These are phyloP conservation scores for Rugonectria rugulosa DNA, from an alignment of 2,329 filamentous ascomycete genomes.

Conservation along the genomic window DNA sequence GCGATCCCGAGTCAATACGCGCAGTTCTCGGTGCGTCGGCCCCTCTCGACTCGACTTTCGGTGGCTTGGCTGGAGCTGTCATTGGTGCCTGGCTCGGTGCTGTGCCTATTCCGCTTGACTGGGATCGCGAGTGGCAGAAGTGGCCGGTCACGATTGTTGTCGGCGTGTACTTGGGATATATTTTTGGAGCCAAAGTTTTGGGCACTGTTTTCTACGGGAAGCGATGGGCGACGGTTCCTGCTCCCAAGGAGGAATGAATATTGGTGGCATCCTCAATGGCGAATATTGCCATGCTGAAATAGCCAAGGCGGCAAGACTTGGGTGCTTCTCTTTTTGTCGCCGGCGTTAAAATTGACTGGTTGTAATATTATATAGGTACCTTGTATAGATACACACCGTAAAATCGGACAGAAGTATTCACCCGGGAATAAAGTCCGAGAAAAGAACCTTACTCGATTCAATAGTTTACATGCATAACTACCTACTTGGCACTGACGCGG, in stretches of 20 bases:
- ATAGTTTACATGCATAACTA: no score
- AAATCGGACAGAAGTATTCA: no score
- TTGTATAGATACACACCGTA: no score
- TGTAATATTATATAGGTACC: no score
- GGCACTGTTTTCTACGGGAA: slow-evolving; percentile 58
- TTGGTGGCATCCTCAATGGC: no score
- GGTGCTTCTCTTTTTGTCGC: no score
- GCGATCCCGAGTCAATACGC: slow-evolving; percentile 76
- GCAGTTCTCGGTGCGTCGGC: slow-evolving; percentile 70
- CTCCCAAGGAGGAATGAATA: slow-evolving; percentile 41
- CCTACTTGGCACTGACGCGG: slow-evolving; percentile 41
- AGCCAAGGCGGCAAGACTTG: not conserved
- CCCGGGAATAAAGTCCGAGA: no score
- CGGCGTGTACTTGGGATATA: slow-evolving; percentile 82
- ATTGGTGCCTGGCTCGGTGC: slow-evolving; percentile 92
- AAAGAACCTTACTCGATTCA: not conserved
- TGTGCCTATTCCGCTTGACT: slow-evolving; percentile 94
- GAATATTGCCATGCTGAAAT: no score
- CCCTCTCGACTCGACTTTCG: slow-evolving; percentile 86
- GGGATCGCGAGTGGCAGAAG: slow-evolving; percentile 99
- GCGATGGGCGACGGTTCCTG: slow-evolving; percentile 43
- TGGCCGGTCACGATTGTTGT: slow-evolving; percentile 93
- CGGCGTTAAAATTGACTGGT: no score
- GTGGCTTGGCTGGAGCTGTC: slow-evolving; percentile 77
- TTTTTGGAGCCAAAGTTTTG: slow-evolving; percentile 71